A percentile compares a stretch with the other conserved stretches of the same genome.
phyloP scores from a whole-genome alignment of 2,329 filamentous ascomycete species.

The Penicillium sp. region DNA sequence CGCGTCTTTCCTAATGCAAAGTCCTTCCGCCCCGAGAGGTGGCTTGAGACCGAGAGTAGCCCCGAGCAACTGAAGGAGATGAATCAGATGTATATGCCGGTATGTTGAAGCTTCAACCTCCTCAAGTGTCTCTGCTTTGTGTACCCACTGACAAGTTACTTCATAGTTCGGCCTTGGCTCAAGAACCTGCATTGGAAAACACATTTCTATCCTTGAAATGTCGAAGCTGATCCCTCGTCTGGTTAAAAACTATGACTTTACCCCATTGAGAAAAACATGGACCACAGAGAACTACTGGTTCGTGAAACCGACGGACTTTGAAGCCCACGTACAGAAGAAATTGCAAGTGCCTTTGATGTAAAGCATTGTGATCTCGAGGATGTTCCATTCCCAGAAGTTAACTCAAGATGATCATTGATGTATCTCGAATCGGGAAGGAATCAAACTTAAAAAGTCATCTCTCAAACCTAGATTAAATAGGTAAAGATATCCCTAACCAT shows the following conservation, averaged over 20 bases:
- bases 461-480: no score
- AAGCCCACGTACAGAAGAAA: conserved; percentile 26
- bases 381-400: conserved; percentile 16
- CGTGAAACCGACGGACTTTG: conserved; percentile 42
- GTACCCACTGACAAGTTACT: not conserved
- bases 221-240: conserved; percentile 34
- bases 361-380: not conserved
- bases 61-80: conserved; percentile 30
- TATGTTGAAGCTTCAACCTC: conserved; percentile 18
- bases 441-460: no score
- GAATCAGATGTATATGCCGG: conserved; percentile 40
- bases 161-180: conserved; percentile 35
- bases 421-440: no score
- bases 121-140: not conserved
- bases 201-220: conserved; percentile 39
- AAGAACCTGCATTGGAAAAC: conserved; percentile 31
- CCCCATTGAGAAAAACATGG: conserved; percentile 25
- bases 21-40: conserved; percentile 45
- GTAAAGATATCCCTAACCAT: no score
- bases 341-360: not conserved
- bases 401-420: no score
- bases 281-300: conserved; percentile 41
- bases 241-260: conserved; percentile 29
- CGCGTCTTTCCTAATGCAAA: conserved; percentile 43
- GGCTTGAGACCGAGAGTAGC: conserved; percentile 37